These are phyloP conservation scores for Rhizoclosmatium sp. DNA, from an alignment of 192 early-diverging fungal species.

Conservation along the genomic window DNA sequence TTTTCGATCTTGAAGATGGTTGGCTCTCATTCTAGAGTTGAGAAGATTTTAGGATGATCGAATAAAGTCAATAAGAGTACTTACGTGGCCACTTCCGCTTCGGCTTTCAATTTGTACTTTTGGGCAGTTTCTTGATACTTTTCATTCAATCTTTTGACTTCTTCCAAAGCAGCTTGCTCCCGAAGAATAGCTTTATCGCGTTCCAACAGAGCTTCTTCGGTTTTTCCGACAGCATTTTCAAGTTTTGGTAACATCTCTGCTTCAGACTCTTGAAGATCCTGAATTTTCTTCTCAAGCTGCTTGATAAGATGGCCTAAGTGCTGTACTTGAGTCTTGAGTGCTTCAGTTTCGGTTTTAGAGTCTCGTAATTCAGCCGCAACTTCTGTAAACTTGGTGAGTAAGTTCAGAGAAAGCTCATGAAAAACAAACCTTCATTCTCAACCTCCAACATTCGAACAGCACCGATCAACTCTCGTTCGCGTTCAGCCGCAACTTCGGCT, in stretches of 20 bases:
- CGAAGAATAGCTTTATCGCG: slow-evolving; percentile 49
- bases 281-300: slow-evolving; percentile 29
- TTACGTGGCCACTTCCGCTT: slow-evolving; percentile 46
- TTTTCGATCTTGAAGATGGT: slow-evolving; percentile 42
- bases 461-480: slow-evolving; percentile 52
- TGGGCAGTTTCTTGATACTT: slow-evolving; percentile 45
- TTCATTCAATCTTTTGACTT: slow-evolving; percentile 46
- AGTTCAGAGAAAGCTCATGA: not conserved
- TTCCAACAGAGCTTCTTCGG: slow-evolving; percentile 52
- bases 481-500: slow-evolving; percentile 23
- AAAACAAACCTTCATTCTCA: slow-evolving; percentile 43
- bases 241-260: slow-evolving; percentile 5
- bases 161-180: slow-evolving; percentile 44
- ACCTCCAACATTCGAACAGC: slow-evolving; percentile 40
- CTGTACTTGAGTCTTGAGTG: slow-evolving; percentile 21
- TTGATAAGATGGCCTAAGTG: slow-evolving; percentile 14
- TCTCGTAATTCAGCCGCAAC: not conserved
- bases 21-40: slow-evolving; percentile 43
- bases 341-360: slow-evolving; percentile 22
- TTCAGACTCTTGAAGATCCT: slow-evolving; percentile 31
- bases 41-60: not conserved
- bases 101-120: slow-evolving; percentile 44
- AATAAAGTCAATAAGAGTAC: not conserved
- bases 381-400: not conserved
- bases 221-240: slow-evolving; percentile 6